Evolutionary conservation across 257 asterid genomes (phyloP).

Genomic region (Knoxia roxburghii): DNA sequence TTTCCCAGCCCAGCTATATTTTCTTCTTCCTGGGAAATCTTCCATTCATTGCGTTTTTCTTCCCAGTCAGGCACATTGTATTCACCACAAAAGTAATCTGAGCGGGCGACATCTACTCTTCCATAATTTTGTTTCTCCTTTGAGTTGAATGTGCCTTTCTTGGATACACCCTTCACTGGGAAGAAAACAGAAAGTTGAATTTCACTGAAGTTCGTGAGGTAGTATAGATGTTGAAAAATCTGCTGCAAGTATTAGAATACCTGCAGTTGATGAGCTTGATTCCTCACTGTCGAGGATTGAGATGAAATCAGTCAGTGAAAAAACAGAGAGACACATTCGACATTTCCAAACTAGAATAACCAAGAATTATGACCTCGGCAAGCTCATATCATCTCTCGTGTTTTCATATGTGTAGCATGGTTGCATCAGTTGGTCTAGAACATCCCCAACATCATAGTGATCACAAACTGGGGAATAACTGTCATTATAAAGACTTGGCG

Average conservation of each 20-base stretch:
- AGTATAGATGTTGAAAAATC: slow-evolving; percentile 15
- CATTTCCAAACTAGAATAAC: slow-evolving; percentile 13
- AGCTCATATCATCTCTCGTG: slow-evolving; percentile 37
- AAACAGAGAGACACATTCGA: slow-evolving; percentile 8
- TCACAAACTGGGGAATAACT: slow-evolving; percentile 38
- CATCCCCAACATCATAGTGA: slow-evolving; percentile 23
- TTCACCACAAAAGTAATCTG: slow-evolving; percentile 10
- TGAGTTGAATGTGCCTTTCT: slow-evolving; percentile 25
- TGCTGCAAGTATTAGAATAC: slow-evolving; percentile 25
- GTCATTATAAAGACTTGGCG: slow-evolving; percentile 23
- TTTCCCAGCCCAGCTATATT: slow-evolving; percentile 1
- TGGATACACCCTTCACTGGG: slow-evolving; percentile 45
- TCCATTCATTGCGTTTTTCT: slow-evolving; percentile 9
- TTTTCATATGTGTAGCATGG: slow-evolving; percentile 35
- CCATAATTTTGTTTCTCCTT: slow-evolving; percentile 16
- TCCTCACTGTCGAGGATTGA: slow-evolving; percentile 56
- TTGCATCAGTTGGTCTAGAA: slow-evolving; percentile 15
- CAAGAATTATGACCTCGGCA: slow-evolving; percentile 44
- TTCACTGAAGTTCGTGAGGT: not conserved
- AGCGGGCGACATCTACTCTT: slow-evolving; percentile 2
- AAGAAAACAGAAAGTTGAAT: slow-evolving; percentile 3
- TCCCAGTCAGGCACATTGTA: slow-evolving; percentile 11
- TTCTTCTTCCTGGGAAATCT: not conserved
- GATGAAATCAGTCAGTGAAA: slow-evolving; percentile 19
- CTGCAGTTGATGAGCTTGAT: slow-evolving; percentile 68